A percentile compares a stretch with the other conserved stretches of the same genome.
phyloP scores from a whole-genome alignment of 164 flowering plant genomes.

The Macadamia tetraphylla region DNA sequence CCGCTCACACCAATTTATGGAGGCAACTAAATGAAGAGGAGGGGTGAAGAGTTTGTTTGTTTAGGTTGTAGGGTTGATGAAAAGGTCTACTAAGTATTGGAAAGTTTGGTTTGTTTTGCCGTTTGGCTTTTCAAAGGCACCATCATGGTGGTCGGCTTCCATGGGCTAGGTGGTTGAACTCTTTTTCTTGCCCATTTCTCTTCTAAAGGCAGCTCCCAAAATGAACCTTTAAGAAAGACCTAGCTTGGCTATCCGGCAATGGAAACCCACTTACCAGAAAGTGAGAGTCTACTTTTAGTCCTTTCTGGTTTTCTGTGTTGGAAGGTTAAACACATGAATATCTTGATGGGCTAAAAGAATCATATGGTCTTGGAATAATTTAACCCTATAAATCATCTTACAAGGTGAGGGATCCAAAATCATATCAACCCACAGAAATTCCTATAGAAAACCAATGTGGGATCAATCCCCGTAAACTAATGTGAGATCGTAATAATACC shows the following conservation, averaged over 20 bases:
- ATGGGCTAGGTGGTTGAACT: conserved; percentile 9
- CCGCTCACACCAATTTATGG: not conserved
- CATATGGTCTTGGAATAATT: no score
- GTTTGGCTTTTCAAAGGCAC: conserved; percentile 10
- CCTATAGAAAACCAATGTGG: no score
- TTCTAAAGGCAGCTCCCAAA: not conserved
- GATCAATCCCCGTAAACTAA: no score
- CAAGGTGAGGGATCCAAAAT: no score
- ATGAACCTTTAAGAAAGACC: conserved; percentile 8
- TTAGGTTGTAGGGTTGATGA: not conserved
- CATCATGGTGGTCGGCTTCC: conserved; percentile 19
- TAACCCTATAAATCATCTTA: no score
- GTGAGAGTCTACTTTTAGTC: conserved; percentile 1
- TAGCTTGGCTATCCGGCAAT: conserved; percentile 22
- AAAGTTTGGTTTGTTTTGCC: conserved; percentile 6
- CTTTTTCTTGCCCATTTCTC: not conserved
- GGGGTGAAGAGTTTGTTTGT: not conserved
- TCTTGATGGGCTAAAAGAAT: not conserved
- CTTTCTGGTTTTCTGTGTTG: conserved; percentile 19
- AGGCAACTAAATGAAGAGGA: not conserved
- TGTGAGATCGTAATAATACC: no score
- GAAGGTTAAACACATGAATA: conserved; percentile 17
- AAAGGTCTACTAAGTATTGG: conserved; percentile 4
- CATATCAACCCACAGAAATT: no score
- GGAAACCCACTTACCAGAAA: conserved; percentile 15